A percentile compares a stretch with the other conserved stretches of the same genome.
Conservation (phyloP, 345 rosid species). For the thale cress (Arabidopsis thaliana) region DNA sequence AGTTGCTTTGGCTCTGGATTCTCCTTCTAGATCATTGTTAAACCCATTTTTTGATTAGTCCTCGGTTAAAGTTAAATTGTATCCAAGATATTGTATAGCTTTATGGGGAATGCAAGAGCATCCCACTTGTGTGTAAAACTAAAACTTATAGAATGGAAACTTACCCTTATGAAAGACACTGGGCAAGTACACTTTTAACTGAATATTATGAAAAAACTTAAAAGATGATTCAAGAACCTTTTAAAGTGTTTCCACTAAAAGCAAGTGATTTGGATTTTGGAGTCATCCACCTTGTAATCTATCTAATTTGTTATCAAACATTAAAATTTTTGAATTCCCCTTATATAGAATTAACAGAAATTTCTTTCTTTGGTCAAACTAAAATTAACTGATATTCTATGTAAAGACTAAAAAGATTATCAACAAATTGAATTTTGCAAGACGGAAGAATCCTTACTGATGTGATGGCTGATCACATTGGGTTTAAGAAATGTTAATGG, state of each 20-base stretch:
- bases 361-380: background rate
- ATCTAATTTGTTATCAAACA: background rate
- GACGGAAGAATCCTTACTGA: background rate
- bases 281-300: background rate
- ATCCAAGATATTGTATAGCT: conserved; percentile 13
- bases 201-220: background rate
- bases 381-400: conserved; percentile 3
- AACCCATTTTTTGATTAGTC: conserved; percentile 20
- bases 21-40: conserved; percentile 4
- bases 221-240: background rate
- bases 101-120: conserved; percentile 17
- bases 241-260: background rate
- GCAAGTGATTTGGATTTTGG: conserved; percentile 8
- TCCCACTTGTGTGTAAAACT: conserved; percentile 10
- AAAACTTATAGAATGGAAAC: background rate
- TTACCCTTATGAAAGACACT: background rate
- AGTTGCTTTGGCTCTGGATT: conserved; percentile 26
- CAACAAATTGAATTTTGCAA: conserved; percentile 1
- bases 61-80: background rate
- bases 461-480: background rate
- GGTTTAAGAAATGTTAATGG: conserved; percentile 6
- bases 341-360: background rate
- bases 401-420: background rate
- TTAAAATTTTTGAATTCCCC: background rate
- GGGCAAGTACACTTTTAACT: conserved; percentile 9